phyloP scores from a whole-genome alignment of 75 land plant species.

The Larix kaempferi region DNA sequence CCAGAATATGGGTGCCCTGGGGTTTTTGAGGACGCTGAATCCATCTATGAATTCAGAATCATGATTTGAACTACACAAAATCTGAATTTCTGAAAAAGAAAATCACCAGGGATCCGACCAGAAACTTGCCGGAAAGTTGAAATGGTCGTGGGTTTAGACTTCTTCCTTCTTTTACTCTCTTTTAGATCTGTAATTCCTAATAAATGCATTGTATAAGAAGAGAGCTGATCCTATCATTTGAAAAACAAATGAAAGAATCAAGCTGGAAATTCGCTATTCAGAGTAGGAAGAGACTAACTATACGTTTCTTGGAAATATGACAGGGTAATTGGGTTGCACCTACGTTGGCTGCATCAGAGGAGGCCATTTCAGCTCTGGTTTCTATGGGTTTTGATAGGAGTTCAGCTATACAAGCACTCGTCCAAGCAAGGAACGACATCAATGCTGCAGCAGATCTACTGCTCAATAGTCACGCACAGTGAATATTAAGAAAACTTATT shows the following conservation, averaged over 20 bases:
- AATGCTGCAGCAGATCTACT: slow-evolving; percentile 73
- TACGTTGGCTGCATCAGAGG: slow-evolving; percentile 62
- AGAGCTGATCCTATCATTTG: not conserved
- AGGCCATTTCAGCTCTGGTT: slow-evolving; percentile 65
- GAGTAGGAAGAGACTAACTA: not conserved
- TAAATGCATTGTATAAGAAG: not conserved
- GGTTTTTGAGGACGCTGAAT: no score
- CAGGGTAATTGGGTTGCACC: slow-evolving; percentile 29
- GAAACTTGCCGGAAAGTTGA: no score
- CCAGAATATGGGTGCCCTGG: no score
- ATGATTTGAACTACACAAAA: no score
- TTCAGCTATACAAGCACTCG: slow-evolving; percentile 71
- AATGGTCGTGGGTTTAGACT: no score
- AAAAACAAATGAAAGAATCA: not conserved
- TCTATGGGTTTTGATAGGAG: slow-evolving; percentile 87
- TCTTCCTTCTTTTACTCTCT: no score
- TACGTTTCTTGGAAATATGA: not conserved
- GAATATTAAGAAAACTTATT: not conserved
- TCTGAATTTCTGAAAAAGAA: no score
- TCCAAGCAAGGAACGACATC: slow-evolving; percentile 73
- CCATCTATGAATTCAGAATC: no score
- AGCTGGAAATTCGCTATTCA: not conserved
- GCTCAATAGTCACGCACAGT: slow-evolving; percentile 59
- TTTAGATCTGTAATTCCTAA: not conserved
- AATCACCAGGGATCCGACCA: no score